A percentile compares a stretch with the other conserved stretches of the same genome.
These are phyloP conservation scores for Phytophthora palmivora DNA, from an alignment of 352 stramenopile species.

Conservation along the genomic window DNA sequence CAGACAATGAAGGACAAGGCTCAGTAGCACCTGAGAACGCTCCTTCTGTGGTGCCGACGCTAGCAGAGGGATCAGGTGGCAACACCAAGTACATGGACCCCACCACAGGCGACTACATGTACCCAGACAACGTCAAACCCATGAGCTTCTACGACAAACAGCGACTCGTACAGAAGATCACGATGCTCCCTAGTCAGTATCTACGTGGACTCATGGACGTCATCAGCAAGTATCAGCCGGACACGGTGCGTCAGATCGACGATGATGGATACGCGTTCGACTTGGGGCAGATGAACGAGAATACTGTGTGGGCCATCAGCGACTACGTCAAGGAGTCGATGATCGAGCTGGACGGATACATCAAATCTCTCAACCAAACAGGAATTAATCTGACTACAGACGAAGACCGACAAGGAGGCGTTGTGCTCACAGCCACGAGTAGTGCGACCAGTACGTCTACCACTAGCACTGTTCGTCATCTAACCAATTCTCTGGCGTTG, in stretches of 20 bases:
- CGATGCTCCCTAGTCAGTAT: slow-evolving; percentile 85
- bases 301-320: slow-evolving; percentile 88
- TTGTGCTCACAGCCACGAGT: slow-evolving; percentile 25
- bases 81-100: slow-evolving; percentile 78
- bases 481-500: slow-evolving; percentile 49
- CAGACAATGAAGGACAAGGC: slow-evolving; percentile 41
- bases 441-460: neutral
- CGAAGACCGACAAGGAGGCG: slow-evolving; percentile 25
- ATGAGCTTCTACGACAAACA: slow-evolving; percentile 90
- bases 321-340: slow-evolving; percentile 90
- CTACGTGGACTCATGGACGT: slow-evolving; percentile 87
- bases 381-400: slow-evolving; percentile 40
- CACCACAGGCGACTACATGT: slow-evolving; percentile 84
- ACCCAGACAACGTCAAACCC: slow-evolving; percentile 82
- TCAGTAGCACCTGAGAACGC: neutral
- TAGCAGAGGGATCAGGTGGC: slow-evolving; percentile 63
- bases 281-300: slow-evolving; percentile 89
- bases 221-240: slow-evolving; percentile 89
- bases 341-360: slow-evolving; percentile 87
- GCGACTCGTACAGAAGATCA: slow-evolving; percentile 87
- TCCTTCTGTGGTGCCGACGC: slow-evolving; percentile 29
- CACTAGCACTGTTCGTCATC: slow-evolving; percentile 29
- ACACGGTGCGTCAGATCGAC: slow-evolving; percentile 87
- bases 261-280: slow-evolving; percentile 90
- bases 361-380: slow-evolving; percentile 68